Conservation (phyloP, 2,329 filamentous ascomycete species). For the Leptoxyphium fumago region DNA sequence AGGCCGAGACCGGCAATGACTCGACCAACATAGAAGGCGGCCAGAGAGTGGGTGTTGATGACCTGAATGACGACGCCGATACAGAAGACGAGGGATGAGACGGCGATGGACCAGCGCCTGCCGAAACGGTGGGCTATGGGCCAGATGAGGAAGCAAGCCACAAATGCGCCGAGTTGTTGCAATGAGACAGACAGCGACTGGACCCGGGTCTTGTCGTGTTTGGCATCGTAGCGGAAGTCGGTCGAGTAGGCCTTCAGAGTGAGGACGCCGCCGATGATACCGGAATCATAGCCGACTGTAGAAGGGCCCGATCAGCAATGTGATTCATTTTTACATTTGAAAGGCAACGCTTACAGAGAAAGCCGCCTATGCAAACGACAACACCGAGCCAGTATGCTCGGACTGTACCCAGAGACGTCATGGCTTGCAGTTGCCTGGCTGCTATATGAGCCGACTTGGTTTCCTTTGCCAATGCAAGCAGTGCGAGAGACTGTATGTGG, state of each 20-base stretch:
- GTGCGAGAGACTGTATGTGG: too few species aligned
- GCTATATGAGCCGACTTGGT: too few species aligned
- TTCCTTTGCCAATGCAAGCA: too few species aligned
- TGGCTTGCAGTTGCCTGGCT: neutral
- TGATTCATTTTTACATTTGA: too few species aligned
- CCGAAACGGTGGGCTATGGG: conserved; percentile 33
- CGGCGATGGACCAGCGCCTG: conserved; percentile 30
- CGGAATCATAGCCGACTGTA: conserved; percentile 31
- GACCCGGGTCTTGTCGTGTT: conserved; percentile 40
- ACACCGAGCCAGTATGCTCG: conserved; percentile 38
- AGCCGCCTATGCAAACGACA: conserved; percentile 38
- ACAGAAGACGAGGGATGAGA: conserved; percentile 29
- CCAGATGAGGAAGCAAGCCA: conserved; percentile 36
- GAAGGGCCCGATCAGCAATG: neutral
- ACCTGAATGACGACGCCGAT: conserved; percentile 31
- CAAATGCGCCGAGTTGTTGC: conserved; percentile 44
- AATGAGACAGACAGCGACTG: conserved; percentile 55
- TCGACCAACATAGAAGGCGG: conserved; percentile 32
- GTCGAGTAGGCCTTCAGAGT: conserved; percentile 42
- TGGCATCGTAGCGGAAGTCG: conserved; percentile 14
- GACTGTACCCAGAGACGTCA: conserved; percentile 20
- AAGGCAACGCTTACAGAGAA: conserved; percentile 18
- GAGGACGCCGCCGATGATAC: conserved; percentile 52
- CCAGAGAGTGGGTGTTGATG: conserved; percentile 30
- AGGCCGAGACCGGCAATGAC: conserved; percentile 35